Conservation (phyloP, 805 yeast species). For the Hanseniaspora vineae region DNA sequence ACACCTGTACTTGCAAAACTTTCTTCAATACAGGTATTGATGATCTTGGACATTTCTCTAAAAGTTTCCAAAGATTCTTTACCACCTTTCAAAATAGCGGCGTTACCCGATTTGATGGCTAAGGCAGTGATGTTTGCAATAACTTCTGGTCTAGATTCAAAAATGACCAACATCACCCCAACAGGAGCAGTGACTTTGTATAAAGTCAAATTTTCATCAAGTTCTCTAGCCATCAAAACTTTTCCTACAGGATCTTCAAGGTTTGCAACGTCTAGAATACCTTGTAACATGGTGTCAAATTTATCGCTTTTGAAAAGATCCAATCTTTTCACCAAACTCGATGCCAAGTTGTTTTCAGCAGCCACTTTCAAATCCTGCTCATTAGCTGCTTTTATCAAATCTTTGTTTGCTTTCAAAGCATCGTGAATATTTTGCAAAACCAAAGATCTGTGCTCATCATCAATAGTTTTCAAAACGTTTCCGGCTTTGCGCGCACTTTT, state of each 20-base stretch:
- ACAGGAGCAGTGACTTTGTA: slow-evolving; percentile 85
- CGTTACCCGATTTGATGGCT: slow-evolving; percentile 92
- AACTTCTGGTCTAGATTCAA: slow-evolving; percentile 96
- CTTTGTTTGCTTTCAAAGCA: slow-evolving; percentile 46
- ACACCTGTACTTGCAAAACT: slow-evolving; percentile 43
- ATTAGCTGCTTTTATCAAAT: slow-evolving; percentile 59
- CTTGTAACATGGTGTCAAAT: slow-evolving; percentile 88
- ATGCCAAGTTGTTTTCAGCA: slow-evolving; percentile 41
- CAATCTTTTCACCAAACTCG: slow-evolving; percentile 68
- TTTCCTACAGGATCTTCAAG: slow-evolving; percentile 91
- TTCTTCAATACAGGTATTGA: slow-evolving; percentile 40
- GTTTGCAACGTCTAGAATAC: slow-evolving; percentile 80
- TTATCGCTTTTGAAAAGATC: slow-evolving; percentile 76
- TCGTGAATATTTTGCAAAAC: slow-evolving; percentile 67
- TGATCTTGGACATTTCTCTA: slow-evolving; percentile 61
- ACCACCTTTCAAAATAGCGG: slow-evolving; percentile 96
- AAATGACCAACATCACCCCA: slow-evolving; percentile 84
- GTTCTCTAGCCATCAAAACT: slow-evolving; percentile 63
- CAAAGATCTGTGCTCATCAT: slow-evolving; percentile 56
- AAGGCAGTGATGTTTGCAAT: slow-evolving; percentile 94
- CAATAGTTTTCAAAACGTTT: slow-evolving; percentile 63
- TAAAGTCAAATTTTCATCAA: slow-evolving; percentile 81
- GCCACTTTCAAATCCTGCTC: slow-evolving; percentile 64
- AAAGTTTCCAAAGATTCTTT: slow-evolving; percentile 84
- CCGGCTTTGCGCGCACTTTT: slow-evolving; percentile 73